Conservation (phyloP, 805 yeast species). For the Candida railenensis region DNA sequence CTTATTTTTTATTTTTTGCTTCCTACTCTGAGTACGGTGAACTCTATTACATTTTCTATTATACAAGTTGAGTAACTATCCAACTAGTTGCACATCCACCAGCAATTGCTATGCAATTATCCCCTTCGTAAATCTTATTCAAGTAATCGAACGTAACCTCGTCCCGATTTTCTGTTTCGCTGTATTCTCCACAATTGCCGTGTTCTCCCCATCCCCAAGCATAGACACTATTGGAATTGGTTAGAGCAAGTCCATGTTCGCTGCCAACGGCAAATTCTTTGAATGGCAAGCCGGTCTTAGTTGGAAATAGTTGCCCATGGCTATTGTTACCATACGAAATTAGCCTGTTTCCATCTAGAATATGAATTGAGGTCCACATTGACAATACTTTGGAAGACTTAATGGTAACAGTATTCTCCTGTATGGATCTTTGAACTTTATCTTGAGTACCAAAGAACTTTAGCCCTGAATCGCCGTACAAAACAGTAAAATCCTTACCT, state of each 20-base stretch:
- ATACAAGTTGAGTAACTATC: too few relatives aligned
- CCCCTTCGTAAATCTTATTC: constrained; percentile 27
- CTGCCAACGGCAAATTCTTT: constrained; percentile 60
- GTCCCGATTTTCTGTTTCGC: constrained; percentile 8
- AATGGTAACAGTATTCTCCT: constrained; percentile 4
- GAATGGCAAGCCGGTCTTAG: constrained; percentile 10
- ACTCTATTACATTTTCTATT: constrained; percentile 3
- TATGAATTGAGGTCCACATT: constrained; percentile 84
- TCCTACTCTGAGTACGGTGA: constrained; percentile 5
- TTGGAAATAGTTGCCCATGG: constrained; percentile 61
- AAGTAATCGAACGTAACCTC: constrained; percentile 37
- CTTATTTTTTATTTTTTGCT: neutral
- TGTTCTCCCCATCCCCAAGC: constrained; percentile 99
- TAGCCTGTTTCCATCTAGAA: constrained; percentile 17
- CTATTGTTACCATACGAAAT: constrained; percentile 70
- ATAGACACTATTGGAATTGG: constrained; percentile 35
- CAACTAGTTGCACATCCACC: constrained; percentile 75
- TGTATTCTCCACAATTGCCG: constrained; percentile 77
- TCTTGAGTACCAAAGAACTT: constrained; percentile 18
- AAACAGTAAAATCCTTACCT: constrained; percentile 60
- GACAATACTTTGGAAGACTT: constrained; percentile 15
- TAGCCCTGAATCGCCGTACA: constrained; percentile 15
- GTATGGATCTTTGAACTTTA: neutral
- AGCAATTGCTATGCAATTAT: neutral
- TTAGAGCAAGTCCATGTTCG: constrained; percentile 70